Evolutionary conservation across 352 stramenopile genomes (phyloP), one percentile per base, ranked within the genome.

Genomic region (Pythium insidiosum): DNA sequence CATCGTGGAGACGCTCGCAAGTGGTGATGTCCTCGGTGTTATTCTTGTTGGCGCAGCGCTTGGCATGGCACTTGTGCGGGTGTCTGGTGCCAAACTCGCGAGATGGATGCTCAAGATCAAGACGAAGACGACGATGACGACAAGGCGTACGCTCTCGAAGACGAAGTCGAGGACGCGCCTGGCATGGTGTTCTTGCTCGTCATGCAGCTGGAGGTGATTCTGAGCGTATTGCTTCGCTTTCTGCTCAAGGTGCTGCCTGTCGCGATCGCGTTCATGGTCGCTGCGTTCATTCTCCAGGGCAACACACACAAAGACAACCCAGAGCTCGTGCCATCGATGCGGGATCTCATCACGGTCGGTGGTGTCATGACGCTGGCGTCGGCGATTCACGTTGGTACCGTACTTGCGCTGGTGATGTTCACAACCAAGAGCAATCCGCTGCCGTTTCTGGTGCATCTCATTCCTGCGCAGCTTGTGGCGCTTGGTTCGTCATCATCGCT

Each of bases 381-480:
- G 30, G 38, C 71, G 9, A 33, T 83, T 7, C 43, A 73, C 16
- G 26, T 81, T 20, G 44, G 61, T 6, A 63, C 55, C 12, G 51
- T 79, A 47, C 45, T 84, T 21, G 55, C 43, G 1, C 19, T 78
- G 18, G 56, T 56, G 18, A 55, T 50, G 21, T 19, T 83, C 15
- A 37, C 66, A 23, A 76, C 63, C 15, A 73, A 60, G 42, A 63
- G 44, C 45, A 86, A 76, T 45, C 66, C 64, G 31, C 60, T 83
- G 30, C 38, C 42, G 38, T 84, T 64, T 50, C 29, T 76, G 18
- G 49, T 56, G 13, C 56, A 81, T 16, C 46, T 84, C 4, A 31
- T 84, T 1, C 56, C 71, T 1, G 71, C 68, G 4, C 62, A 75
- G 49, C 38, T 84, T 13, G 40, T 84, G 12, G 74, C 74, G 6